Evolutionary conservation across 345 rosid genomes (phyloP).

Genomic region (Cochlearia excelsa): DNA sequence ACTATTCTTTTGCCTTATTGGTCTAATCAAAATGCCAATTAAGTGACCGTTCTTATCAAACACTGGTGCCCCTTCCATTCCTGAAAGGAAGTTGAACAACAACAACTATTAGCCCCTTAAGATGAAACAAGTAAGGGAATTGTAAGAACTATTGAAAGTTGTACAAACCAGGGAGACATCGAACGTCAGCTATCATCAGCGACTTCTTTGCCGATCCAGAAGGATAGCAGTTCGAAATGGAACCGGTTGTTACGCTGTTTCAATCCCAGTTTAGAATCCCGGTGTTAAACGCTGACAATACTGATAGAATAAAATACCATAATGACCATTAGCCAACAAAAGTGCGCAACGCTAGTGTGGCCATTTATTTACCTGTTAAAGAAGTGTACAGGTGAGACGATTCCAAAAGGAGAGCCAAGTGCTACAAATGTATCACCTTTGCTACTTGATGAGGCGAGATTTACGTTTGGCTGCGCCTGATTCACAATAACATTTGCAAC

Average conservation of each 20-base stretch:
- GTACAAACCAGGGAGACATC: slow-evolving; percentile 87
- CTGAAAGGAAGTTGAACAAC: slow-evolving; percentile 39
- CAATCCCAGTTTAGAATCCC: slow-evolving; percentile 25
- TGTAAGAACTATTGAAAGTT: slow-evolving; percentile 24
- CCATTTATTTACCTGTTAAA: slow-evolving; percentile 60
- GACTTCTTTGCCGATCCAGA: slow-evolving; percentile 53
- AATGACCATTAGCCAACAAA: background rate
- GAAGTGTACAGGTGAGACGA: slow-evolving; percentile 86
- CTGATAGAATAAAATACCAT: background rate
- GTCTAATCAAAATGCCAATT: slow-evolving; percentile 75
- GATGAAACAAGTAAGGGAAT: slow-evolving; percentile 20
- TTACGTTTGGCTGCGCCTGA: slow-evolving; percentile 54
- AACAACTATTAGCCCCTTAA: slow-evolving; percentile 27
- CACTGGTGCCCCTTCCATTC: slow-evolving; percentile 90
- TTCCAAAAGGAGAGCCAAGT: slow-evolving; percentile 92
- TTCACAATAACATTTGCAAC: slow-evolving; percentile 29
- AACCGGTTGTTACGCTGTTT: slow-evolving; percentile 77
- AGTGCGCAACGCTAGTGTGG: too few species aligned
- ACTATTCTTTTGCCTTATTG: slow-evolving; percentile 70
- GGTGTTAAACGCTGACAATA: slow-evolving; percentile 15
- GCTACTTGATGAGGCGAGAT: slow-evolving; percentile 39
- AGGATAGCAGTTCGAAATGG: slow-evolving; percentile 72
- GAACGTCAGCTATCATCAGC: slow-evolving; percentile 87
- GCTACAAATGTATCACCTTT: slow-evolving; percentile 74
- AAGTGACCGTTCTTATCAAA: slow-evolving; percentile 54